Percentiles rank a stretch among this genome's conserved stretches.
These are phyloP conservation scores for Akanthomyces muscarius DNA, from an alignment of 2,329 filamentous ascomycete genomes.

Conservation along the genomic window DNA sequence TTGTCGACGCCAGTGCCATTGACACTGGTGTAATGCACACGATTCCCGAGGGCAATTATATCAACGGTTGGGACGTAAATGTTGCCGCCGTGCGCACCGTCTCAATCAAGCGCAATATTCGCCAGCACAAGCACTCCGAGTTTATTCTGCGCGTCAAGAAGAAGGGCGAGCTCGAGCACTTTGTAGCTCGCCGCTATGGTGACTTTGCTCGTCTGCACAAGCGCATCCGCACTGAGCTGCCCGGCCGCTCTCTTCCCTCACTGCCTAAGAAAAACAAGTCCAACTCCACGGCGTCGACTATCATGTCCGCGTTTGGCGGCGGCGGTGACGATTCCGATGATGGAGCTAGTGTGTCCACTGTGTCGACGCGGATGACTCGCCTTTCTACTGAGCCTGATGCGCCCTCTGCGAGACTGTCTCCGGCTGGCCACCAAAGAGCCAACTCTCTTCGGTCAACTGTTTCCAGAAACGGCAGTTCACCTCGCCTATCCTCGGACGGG, in stretches of 20 bases:
- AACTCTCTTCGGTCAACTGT: constrained; percentile 25
- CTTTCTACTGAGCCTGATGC: constrained; percentile 26
- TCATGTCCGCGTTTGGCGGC: constrained; percentile 51
- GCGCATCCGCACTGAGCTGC: constrained; percentile 75
- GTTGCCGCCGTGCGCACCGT: constrained; percentile 82
- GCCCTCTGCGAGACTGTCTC: constrained; percentile 25
- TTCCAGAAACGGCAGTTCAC: constrained; percentile 27
- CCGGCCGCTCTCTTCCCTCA: constrained; percentile 82
- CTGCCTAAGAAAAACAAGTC: constrained; percentile 90
- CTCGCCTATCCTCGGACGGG: constrained; percentile 31
- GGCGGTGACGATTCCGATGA: constrained; percentile 69
- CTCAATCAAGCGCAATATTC: constrained; percentile 77
- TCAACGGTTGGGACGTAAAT: constrained; percentile 97
- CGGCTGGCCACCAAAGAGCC: constrained; percentile 24
- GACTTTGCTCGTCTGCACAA: constrained; percentile 81
- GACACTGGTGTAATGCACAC: constrained; percentile 85
- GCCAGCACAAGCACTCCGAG: constrained; percentile 90
- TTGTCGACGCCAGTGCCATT: constrained; percentile 89
- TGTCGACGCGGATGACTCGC: constrained; percentile 62
- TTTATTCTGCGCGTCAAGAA: constrained; percentile 85
- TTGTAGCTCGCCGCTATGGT: constrained; percentile 80
- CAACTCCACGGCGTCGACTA: constrained; percentile 59
- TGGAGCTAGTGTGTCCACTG: constrained; percentile 74
- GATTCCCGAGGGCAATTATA: constrained; percentile 82
- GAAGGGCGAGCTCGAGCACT: constrained; percentile 69